Evolutionary conservation across 75 land plant genomes (phyloP), one percentile per base, ranked within the genome.

Genomic region (Cryptomeria japonica): DNA sequence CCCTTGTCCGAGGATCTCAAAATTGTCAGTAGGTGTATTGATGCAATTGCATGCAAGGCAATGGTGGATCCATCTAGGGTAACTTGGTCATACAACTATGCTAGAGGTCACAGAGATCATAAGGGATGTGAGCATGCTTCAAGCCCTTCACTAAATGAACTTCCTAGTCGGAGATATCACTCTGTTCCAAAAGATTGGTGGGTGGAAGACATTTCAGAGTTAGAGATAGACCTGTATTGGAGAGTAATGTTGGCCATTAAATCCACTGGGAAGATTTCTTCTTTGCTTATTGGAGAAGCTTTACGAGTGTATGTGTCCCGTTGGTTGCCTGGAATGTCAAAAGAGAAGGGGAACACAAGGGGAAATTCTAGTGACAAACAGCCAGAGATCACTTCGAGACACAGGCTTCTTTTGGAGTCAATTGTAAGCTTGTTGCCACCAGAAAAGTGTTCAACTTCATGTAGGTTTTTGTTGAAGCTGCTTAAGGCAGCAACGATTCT

Each of bases 191-290:
- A 89, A 55, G 93, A 91, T 19, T 97, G 97, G 97, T 97, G 99
- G 99, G 96, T 92, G 12, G 97, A 95, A 82, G 99, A 97, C 82
- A 61, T 97, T 28, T 90, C 96, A 5, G 96, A 97, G 28, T 88
- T 97, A 79, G 91, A 91, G 4, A 91, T 95, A 36, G 98, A 96
- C 64, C 90, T 92, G 36, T 97, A 92, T 86, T 94, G 94, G 95
- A 91, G 96, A 87, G 88, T 93, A 49, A 90, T 97, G 91, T 86
- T 95, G 25, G 97, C 95, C 37, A 91, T 97, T 58, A 94, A 93
- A 86, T 92, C 98, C 3, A 92, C 90, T 64, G 94, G 93, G 19
- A 92, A 85, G 32, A 86, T 95, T 1, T 90, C 95, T 2, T 76
- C 91, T 12, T 61, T 78, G 37, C 84, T 93, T 13, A 86, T 96